Conservation (phyloP, 2,329 filamentous ascomycete genomes). For the Hypocreales sp. region DNA sequence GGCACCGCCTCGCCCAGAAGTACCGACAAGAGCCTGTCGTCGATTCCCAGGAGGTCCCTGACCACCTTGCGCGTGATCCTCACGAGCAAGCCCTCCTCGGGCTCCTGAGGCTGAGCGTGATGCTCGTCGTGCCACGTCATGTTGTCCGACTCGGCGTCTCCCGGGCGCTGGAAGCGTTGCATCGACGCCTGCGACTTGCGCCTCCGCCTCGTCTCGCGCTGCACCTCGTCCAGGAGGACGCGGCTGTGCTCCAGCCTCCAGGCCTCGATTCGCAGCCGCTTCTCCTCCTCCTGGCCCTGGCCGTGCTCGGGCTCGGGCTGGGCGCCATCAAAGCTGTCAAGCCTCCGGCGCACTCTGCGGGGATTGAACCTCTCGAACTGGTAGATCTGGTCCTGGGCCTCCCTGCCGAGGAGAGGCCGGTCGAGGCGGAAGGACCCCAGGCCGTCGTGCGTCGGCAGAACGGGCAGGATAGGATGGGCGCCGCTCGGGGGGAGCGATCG, state of each 20-base stretch:
- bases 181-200: conserved; percentile 42
- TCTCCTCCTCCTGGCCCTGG: conserved; percentile 50
- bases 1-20: conserved; percentile 72
- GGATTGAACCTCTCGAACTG: conserved; percentile 80
- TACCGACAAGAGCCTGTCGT: conserved; percentile 69
- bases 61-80: conserved; percentile 77
- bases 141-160: conserved; percentile 20
- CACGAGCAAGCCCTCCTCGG: conserved; percentile 59
- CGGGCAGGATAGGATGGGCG: conserved; percentile 31
- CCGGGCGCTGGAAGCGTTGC: conserved; percentile 11
- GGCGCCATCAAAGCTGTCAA: conserved; percentile 36
- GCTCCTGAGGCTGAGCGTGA: conserved; percentile 24
- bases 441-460: conserved; percentile 87
- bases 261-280: conserved; percentile 70
- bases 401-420: conserved; percentile 31
- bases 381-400: conserved; percentile 73
- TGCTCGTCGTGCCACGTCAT: conserved; percentile 39
- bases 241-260: conserved; percentile 89
- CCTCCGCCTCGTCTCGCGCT: conserved; percentile 62
- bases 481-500: conserved; percentile 45
- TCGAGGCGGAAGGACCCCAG: conserved; percentile 68
- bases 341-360: conserved; percentile 39
- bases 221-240: conserved; percentile 74
- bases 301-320: conserved; percentile 37
- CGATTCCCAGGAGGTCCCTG: conserved; percentile 77